These are phyloP conservation scores for Pichia nakasei DNA, from an alignment of 805 yeast genomes.

Conservation along the genomic window DNA sequence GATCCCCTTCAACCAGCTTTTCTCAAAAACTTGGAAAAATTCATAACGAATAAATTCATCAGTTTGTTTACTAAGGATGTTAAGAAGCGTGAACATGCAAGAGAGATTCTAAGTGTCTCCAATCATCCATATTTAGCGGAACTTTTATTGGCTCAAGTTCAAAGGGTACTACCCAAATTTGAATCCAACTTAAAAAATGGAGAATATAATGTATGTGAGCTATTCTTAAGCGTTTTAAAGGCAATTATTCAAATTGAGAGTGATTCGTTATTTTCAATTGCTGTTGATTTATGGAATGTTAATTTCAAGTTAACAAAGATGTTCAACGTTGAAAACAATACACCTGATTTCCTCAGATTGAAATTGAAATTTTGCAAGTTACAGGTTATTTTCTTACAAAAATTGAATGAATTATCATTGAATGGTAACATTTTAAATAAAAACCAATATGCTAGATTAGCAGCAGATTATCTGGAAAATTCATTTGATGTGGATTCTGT, in stretches of 20 bases:
- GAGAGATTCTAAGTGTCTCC: slow-evolving; percentile 50
- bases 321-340: slow-evolving; percentile 17
- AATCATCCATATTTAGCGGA: slow-evolving; percentile 39
- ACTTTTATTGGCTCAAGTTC: slow-evolving; percentile 15
- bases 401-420: slow-evolving; percentile 22
- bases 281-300: slow-evolving; percentile 21
- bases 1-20: slow-evolving; percentile 23
- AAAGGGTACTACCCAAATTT: slow-evolving; percentile 18
- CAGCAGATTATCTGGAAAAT: slow-evolving; percentile 27
- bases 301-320: slow-evolving; percentile 17
- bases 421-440: slow-evolving; percentile 23
- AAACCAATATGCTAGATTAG: slow-evolving; percentile 26
- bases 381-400: slow-evolving; percentile 21
- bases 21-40: slow-evolving; percentile 18
- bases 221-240: slow-evolving; percentile 22
- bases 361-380: slow-evolving; percentile 26
- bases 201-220: slow-evolving; percentile 23
- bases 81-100: slow-evolving; percentile 54
- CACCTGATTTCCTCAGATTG: slow-evolving; percentile 19
- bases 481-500: slow-evolving; percentile 18
- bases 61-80: slow-evolving; percentile 19
- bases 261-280: slow-evolving; percentile 20
- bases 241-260: slow-evolving; percentile 20
- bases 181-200: slow-evolving; percentile 15
- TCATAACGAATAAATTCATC: slow-evolving; percentile 19